These are phyloP conservation scores for Amphirosellinia nigrospora DNA, from an alignment of 495 filamentous ascomycete genomes.

Conservation along the genomic window DNA sequence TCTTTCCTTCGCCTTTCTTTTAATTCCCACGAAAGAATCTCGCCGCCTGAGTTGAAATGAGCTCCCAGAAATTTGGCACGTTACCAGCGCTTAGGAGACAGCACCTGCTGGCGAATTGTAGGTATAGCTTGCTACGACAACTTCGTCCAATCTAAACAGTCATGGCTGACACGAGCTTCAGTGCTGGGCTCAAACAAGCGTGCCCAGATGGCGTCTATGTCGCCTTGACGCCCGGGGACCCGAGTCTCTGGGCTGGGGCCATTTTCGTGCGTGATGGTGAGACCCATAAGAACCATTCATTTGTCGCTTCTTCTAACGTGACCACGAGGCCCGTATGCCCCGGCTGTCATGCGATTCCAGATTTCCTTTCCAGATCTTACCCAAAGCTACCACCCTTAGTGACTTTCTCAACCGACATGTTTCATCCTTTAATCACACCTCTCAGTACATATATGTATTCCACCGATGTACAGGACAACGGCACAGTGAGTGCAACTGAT, in stretches of 20 bases:
- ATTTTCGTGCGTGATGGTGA: slow-evolving; percentile 87
- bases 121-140: slow-evolving; percentile 13
- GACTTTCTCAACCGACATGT: slow-evolving; percentile 88
- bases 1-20: neutral
- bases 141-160: neutral
- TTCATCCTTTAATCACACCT: slow-evolving; percentile 90
- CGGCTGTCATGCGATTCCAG: slow-evolving; percentile 86
- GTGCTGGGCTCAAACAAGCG: slow-evolving; percentile 79
- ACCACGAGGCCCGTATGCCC: slow-evolving; percentile 78
- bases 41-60: slow-evolving; percentile 27
- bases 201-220: slow-evolving; percentile 87
- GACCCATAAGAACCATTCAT: slow-evolving; percentile 26
- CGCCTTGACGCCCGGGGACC: slow-evolving; percentile 79
- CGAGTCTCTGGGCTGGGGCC: slow-evolving; percentile 83
- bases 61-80: slow-evolving; percentile 31
- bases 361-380: slow-evolving; percentile 85
- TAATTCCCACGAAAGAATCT: slow-evolving; percentile 15
- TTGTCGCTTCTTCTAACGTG: slow-evolving; percentile 14
- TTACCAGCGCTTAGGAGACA: slow-evolving; percentile 55
- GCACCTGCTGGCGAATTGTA: slow-evolving; percentile 79
- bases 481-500: slow-evolving; percentile 79
- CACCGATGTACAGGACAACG: slow-evolving; percentile 69
- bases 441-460: slow-evolving; percentile 90
- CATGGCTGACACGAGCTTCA: slow-evolving; percentile 44
- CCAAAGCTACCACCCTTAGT: slow-evolving; percentile 81